Percentiles rank a stretch among this genome's conserved stretches.
These are phyloP conservation scores for Musa acuminata DNA, from an alignment of 176 grass and related monocot species.

Conservation along the genomic window DNA sequence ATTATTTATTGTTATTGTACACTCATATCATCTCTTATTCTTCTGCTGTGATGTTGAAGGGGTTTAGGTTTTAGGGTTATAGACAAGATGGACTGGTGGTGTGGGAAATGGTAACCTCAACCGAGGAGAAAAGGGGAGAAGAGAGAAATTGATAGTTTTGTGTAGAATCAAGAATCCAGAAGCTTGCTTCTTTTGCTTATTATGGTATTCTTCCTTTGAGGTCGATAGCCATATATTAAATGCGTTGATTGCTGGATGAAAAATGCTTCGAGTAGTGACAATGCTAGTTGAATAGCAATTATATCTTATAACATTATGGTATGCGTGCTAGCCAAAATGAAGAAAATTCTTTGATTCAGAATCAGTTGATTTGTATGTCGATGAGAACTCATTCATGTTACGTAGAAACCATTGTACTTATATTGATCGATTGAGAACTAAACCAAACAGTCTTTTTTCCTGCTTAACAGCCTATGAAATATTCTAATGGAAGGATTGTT, in stretches of 20 bases:
- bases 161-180: no score
- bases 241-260: neutral
- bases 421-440: neutral
- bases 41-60: no score
- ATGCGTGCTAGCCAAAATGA: neutral
- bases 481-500: neutral
- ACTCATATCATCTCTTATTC: no score
- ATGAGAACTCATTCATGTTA: neutral
- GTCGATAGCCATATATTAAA: no score
- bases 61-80: no score
- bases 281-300: neutral
- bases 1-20: no score
- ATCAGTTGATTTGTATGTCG: neutral
- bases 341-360: neutral
- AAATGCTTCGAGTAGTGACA: neutral
- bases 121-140: no score
- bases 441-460: neutral
- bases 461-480: neutral
- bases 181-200: no score
- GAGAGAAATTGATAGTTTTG: no score
- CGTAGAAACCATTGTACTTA: neutral
- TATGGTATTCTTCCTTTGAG: no score
- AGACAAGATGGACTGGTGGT: no score
- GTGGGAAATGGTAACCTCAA: no score
- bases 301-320: neutral